These are phyloP conservation scores for Talaromyces borbonicus DNA, from an alignment of 495 filamentous ascomycete genomes.

Conservation along the genomic window DNA sequence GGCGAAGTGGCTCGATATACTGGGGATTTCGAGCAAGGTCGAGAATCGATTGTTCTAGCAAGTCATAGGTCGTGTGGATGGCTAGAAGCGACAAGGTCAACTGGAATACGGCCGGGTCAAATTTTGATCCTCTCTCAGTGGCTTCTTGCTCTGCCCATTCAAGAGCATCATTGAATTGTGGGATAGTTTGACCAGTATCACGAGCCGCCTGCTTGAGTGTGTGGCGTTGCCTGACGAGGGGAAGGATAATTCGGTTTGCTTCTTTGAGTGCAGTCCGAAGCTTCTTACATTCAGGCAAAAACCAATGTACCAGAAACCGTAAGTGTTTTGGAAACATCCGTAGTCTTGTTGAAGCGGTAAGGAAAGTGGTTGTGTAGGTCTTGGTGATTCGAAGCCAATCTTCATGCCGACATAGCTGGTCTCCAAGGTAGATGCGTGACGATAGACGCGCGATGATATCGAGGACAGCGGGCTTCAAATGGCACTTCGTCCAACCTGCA, in stretches of 20 bases:
- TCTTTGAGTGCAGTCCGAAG: neutral
- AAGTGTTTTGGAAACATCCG: constrained; percentile 24
- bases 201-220: neutral
- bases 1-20: constrained; percentile 21
- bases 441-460: constrained; percentile 36
- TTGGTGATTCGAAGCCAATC: constrained; percentile 29
- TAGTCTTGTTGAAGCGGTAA: constrained; percentile 21
- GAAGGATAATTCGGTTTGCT: neutral
- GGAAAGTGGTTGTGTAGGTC: constrained; percentile 29
- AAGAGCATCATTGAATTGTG: constrained; percentile 8
- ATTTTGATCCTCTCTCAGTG: constrained; percentile 9
- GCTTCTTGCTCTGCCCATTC: constrained; percentile 15
- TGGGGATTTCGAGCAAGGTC: neutral
- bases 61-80: constrained; percentile 4
- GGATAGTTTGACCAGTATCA: neutral
- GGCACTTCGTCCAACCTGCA: constrained; percentile 15
- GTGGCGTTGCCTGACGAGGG: neutral
- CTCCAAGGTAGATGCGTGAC: constrained; percentile 38
- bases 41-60: neutral
- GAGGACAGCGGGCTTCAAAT: constrained; percentile 24
- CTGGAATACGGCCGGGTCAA: constrained; percentile 12
- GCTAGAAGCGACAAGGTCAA: constrained; percentile 7
- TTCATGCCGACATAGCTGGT: constrained; percentile 28
- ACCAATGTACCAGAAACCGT: constrained; percentile 20
- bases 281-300: neutral